Base-by-base conservation (phyloP, 352 stramenopile genomes). In the Achlya hypogyna region DNA sequence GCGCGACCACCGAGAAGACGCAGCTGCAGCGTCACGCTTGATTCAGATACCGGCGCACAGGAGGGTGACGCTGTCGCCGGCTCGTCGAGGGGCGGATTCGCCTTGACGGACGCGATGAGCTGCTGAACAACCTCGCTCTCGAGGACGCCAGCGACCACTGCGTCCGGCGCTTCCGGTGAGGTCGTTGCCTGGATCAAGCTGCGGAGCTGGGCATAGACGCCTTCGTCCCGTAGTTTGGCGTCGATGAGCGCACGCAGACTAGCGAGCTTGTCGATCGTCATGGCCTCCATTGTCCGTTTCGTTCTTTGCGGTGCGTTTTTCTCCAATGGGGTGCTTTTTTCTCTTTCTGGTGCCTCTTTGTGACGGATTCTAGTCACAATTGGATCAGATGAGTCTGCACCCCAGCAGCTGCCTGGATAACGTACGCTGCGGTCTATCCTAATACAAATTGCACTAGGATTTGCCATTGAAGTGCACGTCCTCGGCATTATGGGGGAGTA, bases 61-160 rank as follows among this genome's bases (percentile, higher is more conserved):
- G 1, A 54, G 27, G 31, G 9, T 22, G 12, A 47, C 27, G 8
- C 53, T 29, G 5, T 22, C 18, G 5, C 6, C 29, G 9, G 10
- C 31, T 25, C n/a, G n/a, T n/a, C n/a, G n/a, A n/a, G n/a, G n/a
- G 27, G 27, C 8, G 25, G 12, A 56, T 20, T 35, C 25, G 20
- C 18, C 34, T 71, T 72, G 52, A 92, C 73, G 5, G 73, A 63
- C 14, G 74, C 60, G 10, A 92, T 72, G 34, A 92, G 62, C 47
- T 88, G 80, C 66, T 89, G 78, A n/a, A 91, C 78, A 8, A 91
- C 53, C 27, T 91, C 82, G 69, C 81, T 91, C 65, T 90, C 74
- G 14, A 93, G 63, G 12, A 93, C 76, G 14, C 88, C 75, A 5
- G 71, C 72, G 10, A 92, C 76, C 9, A 91, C 40, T 8, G 71